phyloP scores from a whole-genome alignment of 208 protist genomes.

The Leishmania tarentolae region DNA sequence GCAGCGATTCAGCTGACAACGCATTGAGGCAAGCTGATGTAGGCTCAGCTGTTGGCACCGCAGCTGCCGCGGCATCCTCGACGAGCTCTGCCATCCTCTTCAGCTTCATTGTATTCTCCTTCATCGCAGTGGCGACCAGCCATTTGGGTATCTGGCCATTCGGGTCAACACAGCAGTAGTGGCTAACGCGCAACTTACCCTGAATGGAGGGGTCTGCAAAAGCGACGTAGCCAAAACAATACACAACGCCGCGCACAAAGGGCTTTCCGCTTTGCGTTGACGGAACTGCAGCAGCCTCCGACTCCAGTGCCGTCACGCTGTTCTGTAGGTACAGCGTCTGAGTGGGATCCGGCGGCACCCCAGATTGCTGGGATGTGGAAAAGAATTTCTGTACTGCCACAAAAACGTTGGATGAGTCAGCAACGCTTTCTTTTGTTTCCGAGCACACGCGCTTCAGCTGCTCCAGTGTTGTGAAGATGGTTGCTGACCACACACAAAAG shows the following conservation, averaged over 20 bases:
- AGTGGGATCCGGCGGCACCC: neutral
- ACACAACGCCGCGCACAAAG: slow-evolving; percentile 36
- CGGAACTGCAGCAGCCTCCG: neutral
- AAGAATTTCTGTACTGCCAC: too few relatives aligned
- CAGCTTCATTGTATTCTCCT: slow-evolving; percentile 40
- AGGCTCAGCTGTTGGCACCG: neutral
- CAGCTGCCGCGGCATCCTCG: neutral
- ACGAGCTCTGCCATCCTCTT: slow-evolving; percentile 17
- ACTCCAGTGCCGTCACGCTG: slow-evolving; percentile 17
- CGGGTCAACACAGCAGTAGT: slow-evolving; percentile 56
- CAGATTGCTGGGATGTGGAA: neutral
- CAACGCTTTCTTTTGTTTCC: neutral
- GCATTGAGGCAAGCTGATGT: neutral
- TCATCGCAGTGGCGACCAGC: slow-evolving; percentile 33
- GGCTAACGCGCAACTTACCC: slow-evolving; percentile 19
- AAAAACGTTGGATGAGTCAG: neutral
- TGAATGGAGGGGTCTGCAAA: neutral
- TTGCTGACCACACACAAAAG: slow-evolving; percentile 35
- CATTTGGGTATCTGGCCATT: slow-evolving; percentile 52
- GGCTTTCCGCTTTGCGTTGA: neutral
- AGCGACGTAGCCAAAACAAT: slow-evolving; percentile 51
- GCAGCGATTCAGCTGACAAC: neutral
- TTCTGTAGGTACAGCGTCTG: slow-evolving; percentile 32
- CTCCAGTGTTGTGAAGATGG: slow-evolving; percentile 8
- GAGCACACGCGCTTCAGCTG: slow-evolving; percentile 13